Evolutionary conservation across 371 early-diverging fungal species (phyloP).

Genomic region (Mortierella sp.): DNA sequence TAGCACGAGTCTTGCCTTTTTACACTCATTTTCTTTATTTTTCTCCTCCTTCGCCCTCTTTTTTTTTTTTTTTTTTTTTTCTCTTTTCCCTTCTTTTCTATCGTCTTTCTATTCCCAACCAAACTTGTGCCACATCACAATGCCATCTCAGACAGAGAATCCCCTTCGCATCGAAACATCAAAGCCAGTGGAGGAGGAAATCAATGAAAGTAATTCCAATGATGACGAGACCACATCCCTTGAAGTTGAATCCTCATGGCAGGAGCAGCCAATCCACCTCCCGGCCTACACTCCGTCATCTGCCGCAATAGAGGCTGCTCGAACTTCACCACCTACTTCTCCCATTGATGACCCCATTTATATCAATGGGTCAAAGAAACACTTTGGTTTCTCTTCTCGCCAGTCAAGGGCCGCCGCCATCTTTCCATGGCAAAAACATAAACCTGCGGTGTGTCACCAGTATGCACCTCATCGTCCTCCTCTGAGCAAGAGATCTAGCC

Average conservation of each 20-base stretch:
- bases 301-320: conserved; percentile 19
- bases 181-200: not conserved
- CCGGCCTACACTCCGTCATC: conserved; percentile 46
- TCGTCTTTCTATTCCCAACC: not conserved
- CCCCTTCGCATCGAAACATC: conserved; percentile 7
- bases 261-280: conserved; percentile 36
- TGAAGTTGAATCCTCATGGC: conserved; percentile 43
- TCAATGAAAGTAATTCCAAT: not conserved
- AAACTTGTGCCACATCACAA: not conserved
- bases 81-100: not conserved
- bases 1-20: not conserved
- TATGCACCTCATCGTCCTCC: conserved; percentile 54
- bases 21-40: not conserved
- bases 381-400: conserved; percentile 49
- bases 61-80: not conserved
- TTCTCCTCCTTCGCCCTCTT: not conserved
- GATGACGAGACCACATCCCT: conserved; percentile 17
- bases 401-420: conserved; percentile 36
- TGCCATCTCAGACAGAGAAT: conserved; percentile 7
- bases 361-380: conserved; percentile 31
- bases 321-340: conserved; percentile 31
- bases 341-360: conserved; percentile 48
- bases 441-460: conserved; percentile 52
- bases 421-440: conserved; percentile 55
- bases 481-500: conserved; percentile 40